A percentile compares a stretch with the other conserved stretches of the same genome.
These are phyloP conservation scores for Arthrobotrys iridis DNA, from an alignment of 2,329 filamentous ascomycete genomes.

Conservation along the genomic window DNA sequence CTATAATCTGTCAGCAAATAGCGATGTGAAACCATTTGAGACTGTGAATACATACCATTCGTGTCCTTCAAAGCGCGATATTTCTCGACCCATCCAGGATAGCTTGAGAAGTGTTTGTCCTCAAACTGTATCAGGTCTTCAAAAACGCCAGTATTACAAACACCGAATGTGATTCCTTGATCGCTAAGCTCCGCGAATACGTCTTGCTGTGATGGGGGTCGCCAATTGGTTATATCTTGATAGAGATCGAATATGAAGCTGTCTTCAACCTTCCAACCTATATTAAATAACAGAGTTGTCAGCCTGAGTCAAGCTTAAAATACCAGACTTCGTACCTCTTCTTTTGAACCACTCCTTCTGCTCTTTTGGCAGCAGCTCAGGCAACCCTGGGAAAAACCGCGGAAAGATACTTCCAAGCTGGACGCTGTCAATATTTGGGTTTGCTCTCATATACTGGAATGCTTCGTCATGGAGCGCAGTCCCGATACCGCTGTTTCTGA, in stretches of 20 bases:
- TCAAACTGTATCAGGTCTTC: constrained; percentile 58
- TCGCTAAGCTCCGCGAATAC: constrained; percentile 55
- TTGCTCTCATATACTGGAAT: constrained; percentile 56
- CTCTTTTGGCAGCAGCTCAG: constrained; percentile 55
- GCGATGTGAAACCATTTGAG: not conserved
- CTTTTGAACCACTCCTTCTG: constrained; percentile 58
- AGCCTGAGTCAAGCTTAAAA: not conserved
- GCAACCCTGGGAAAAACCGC: constrained; percentile 58
- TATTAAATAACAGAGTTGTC: not conserved
- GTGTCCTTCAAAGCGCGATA: constrained; percentile 57
- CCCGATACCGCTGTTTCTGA: constrained; percentile 58
- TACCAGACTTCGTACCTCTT: constrained; percentile 56
- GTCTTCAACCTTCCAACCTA: constrained; percentile 57
- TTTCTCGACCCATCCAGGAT: constrained; percentile 59
- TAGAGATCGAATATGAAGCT: constrained; percentile 58
- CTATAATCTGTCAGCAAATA: constrained; percentile 10
- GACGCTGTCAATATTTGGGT: constrained; percentile 56
- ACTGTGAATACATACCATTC: constrained; percentile 43
- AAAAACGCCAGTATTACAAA: constrained; percentile 56
- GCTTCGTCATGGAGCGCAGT: constrained; percentile 58
- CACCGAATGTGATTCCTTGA: constrained; percentile 57
- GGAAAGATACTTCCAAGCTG: constrained; percentile 59
- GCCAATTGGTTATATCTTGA: constrained; percentile 57
- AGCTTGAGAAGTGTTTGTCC: constrained; percentile 57
- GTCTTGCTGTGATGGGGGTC: constrained; percentile 42